phyloP scores from a whole-genome alignment of 371 early-diverging fungal species.

The Rhizomucor miehei region DNA sequence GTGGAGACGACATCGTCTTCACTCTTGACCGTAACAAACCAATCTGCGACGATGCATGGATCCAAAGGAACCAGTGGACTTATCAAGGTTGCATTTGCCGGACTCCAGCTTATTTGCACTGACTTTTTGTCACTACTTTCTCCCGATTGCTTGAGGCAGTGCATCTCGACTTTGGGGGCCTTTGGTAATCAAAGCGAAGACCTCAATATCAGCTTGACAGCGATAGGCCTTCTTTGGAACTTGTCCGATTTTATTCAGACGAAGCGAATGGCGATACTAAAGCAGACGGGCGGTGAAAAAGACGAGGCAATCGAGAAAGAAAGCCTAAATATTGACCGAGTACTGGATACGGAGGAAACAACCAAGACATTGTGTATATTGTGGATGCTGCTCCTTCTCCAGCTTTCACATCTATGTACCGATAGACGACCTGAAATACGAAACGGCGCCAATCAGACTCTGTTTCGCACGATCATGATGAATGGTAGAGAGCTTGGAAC shows the following conservation, averaged over 20 bases:
- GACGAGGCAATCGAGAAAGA: slow-evolving; percentile 31
- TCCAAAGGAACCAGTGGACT: slow-evolving; percentile 49
- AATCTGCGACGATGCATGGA: neutral
- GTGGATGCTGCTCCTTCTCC: slow-evolving; percentile 84
- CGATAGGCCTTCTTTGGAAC: slow-evolving; percentile 92
- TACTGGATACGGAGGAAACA: slow-evolving; percentile 43
- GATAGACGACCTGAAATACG: slow-evolving; percentile 93
- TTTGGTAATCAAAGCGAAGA: slow-evolving; percentile 89
- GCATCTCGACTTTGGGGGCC: slow-evolving; percentile 78
- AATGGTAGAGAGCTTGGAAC: slow-evolving; percentile 70
- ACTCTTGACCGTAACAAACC: slow-evolving; percentile 10
- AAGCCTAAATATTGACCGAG: slow-evolving; percentile 30
- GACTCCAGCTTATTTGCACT: slow-evolving; percentile 92
- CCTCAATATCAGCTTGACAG: slow-evolving; percentile 92
- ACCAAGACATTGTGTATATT: slow-evolving; percentile 59
- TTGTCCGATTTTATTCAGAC: slow-evolving; percentile 80
- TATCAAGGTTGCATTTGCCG: slow-evolving; percentile 88
- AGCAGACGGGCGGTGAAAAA: slow-evolving; percentile 5
- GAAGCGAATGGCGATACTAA: slow-evolving; percentile 53
- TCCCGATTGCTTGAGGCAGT: slow-evolving; percentile 73
- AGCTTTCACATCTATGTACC: slow-evolving; percentile 80
- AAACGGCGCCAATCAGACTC: slow-evolving; percentile 91
- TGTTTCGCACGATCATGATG: slow-evolving; percentile 90
- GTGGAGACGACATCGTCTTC: slow-evolving; percentile 29
- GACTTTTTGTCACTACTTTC: slow-evolving; percentile 86